phyloP scores from a whole-genome alignment of 179 eudicot species.

The Dionaea muscipula region DNA sequence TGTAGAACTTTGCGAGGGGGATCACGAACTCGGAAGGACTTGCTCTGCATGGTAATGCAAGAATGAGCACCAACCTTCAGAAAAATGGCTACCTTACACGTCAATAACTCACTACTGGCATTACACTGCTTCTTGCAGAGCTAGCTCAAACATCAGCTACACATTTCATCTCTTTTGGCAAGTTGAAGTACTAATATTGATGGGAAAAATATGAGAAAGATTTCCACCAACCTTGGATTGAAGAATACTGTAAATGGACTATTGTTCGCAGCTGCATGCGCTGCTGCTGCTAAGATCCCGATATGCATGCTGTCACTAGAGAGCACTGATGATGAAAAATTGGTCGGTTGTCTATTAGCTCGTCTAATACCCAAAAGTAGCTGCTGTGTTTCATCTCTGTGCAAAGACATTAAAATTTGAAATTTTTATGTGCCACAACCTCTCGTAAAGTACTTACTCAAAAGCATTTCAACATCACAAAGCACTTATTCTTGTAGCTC shows the following conservation, averaged over 20 bases:
- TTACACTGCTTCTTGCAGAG: not conserved
- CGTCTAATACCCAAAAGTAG: conserved; percentile 89
- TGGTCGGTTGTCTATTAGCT: conserved; percentile 79
- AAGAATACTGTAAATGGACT: conserved; percentile 92
- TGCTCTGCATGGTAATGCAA: conserved; percentile 39
- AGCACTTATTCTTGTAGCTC: not conserved
- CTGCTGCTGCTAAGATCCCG: conserved; percentile 93
- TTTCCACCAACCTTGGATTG: conserved; percentile 61
- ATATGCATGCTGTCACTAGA: conserved; percentile 99
- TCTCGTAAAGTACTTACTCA: not conserved
- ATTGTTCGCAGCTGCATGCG: conserved; percentile 93
- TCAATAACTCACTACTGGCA: not conserved
- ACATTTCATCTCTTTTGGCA: too few species aligned
- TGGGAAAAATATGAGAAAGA: not conserved
- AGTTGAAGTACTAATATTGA: too few species aligned
- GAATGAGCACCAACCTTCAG: not conserved
- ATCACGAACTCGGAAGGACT: conserved; percentile 93
- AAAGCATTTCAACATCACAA: not conserved
- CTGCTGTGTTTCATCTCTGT: conserved; percentile 85
- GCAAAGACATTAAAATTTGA: conserved; percentile 5
- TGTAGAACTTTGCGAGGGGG: conserved; percentile 87
- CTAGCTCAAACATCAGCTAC: too few species aligned
- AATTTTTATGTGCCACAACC: not conserved
- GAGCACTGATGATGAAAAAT: conserved; percentile 78
- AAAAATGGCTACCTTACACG: not conserved